phyloP scores from a whole-genome alignment of 345 rosid species.

The Salix udensis region DNA sequence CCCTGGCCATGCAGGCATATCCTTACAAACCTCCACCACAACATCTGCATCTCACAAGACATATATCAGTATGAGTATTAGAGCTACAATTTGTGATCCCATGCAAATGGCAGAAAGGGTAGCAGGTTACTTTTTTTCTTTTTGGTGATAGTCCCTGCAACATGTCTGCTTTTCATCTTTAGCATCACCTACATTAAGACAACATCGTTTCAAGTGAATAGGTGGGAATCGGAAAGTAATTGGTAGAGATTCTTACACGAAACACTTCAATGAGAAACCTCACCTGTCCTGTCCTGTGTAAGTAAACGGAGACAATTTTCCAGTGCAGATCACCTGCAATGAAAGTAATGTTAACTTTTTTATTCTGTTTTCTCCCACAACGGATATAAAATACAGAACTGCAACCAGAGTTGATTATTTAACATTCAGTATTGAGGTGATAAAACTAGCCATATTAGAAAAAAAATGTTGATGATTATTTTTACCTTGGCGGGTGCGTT shows the following conservation, averaged over 20 bases:
- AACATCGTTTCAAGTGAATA: background rate
- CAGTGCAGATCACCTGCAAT: slow-evolving; percentile 88
- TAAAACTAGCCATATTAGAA: background rate
- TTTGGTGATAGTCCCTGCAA: slow-evolving; percentile 75
- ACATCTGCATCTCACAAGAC: slow-evolving; percentile 42
- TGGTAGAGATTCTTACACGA: background rate
- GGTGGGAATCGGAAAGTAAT: background rate
- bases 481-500: slow-evolving; percentile 83
- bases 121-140: slow-evolving; percentile 56
- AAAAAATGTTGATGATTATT: background rate
- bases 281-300: slow-evolving; percentile 61
- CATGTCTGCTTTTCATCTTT: slow-evolving; percentile 89
- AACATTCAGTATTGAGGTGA: background rate
- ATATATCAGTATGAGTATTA: background rate
- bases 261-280: background rate
- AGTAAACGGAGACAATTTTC: slow-evolving; percentile 82
- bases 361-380: background rate
- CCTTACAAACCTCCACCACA: slow-evolving; percentile 65
- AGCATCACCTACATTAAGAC: slow-evolving; percentile 52
- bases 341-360: background rate
- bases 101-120: background rate
- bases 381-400: background rate
- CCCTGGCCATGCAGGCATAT: slow-evolving; percentile 88
- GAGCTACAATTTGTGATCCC: background rate
- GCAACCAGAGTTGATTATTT: background rate